Evolutionary conservation across 1,284 basidiomycete genomes (phyloP), one percentile per base, ranked within the genome.

Genomic region (Trichosporon coremiiforme): DNA sequence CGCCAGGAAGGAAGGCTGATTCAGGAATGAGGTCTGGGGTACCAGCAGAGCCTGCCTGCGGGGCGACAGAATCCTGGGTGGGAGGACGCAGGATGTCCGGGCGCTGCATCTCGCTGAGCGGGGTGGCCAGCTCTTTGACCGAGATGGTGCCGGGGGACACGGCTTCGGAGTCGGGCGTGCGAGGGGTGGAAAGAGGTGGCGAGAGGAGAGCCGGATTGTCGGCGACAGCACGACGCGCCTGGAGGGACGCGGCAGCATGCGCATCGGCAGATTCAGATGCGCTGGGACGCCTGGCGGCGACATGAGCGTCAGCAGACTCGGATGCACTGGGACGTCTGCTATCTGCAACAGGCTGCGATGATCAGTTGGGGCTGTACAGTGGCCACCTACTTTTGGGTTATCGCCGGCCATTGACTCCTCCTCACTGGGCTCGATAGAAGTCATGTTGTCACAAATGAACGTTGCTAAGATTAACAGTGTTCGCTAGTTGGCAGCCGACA

Each of bases 1-100:
- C 79, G 62, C 76, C 77, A 3, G 78, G 78, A 31, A 60, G 55
- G 72, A 78, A 81, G 4, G 76, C 75, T 20, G 72, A 68, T 29
- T 80, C 79, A 6, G 70, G 70, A 29, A 75, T 68, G 2, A 62
- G 47, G 2, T 71, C 70, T 25, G 70, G 60, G 36, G 68, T 70
- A 33, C 53, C 62, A n/a, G n/a, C 22, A 9, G 68, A 68, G 5
- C 72, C 68, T 13, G 68, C 50, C 15, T 55, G 69, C 33, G 60
- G 68, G 12, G 60, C 65, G 10, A 47, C 55, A 12, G 69, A 72
- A 45, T 64, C 70, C 8, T 50, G 72, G 25, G 66, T 70, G 12
- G 55, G 47, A 33, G 13, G 70, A 41, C 63, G 63, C 38, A 41
- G 67, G 20, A 53, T 53, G 50, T 53, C 50, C 2, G 17, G 71